phyloP scores from a whole-genome alignment of 1,284 basidiomycete genomes.

The Rhodotorula sp. region DNA sequence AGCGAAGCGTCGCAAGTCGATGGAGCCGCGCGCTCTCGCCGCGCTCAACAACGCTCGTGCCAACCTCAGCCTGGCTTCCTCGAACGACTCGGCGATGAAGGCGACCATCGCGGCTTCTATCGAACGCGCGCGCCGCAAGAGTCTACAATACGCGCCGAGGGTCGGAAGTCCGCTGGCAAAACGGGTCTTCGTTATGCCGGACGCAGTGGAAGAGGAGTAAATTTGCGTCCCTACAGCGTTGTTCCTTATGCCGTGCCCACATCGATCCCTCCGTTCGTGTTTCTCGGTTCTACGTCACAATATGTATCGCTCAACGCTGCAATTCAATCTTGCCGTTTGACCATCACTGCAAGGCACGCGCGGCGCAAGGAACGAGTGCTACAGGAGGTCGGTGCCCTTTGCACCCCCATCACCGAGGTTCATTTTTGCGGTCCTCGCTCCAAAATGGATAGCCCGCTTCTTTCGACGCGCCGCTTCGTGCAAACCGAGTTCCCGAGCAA shows the following conservation, averaged over 20 bases:
- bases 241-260: no score
- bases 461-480: constrained; percentile 71
- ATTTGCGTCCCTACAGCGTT: neutral
- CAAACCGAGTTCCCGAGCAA: constrained; percentile 66
- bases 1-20: constrained; percentile 25
- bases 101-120: constrained; percentile 37
- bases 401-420: constrained; percentile 53
- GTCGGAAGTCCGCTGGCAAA: constrained; percentile 42
- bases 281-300: no score
- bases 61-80: neutral
- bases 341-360: no score
- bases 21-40: constrained; percentile 39
- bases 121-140: constrained; percentile 37
- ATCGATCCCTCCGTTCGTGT: neutral
- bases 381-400: constrained; percentile 44
- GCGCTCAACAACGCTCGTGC: constrained; percentile 14
- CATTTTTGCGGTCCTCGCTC: constrained; percentile 88
- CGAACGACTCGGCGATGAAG: constrained; percentile 21
- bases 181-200: constrained; percentile 34
- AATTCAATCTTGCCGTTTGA: no score
- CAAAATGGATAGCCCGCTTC: constrained; percentile 98
- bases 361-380: neutral
- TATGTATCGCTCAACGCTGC: no score
- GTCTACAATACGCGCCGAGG: constrained; percentile 39
- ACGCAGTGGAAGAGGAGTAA: constrained; percentile 19